Evolutionary conservation across 2,329 filamentous ascomycete genomes (phyloP), one percentile per base, ranked within the genome.

Genomic region (Pseudogymnoascus sp.): DNA sequence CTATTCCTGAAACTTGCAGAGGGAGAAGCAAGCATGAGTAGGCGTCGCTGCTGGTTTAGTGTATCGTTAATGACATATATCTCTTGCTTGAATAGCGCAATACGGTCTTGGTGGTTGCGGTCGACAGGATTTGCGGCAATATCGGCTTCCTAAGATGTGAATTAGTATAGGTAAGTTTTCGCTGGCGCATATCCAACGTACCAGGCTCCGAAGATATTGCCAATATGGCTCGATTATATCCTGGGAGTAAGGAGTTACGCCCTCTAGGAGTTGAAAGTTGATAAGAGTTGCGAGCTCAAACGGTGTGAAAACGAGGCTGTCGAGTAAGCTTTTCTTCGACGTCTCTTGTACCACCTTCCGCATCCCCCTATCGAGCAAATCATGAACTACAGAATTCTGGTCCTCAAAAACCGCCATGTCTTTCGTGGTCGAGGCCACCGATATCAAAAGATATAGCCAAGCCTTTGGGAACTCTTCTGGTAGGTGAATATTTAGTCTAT

Each of bases 401-500:
- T 45, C 52, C 5, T 65, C 63, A 37, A 61, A 65, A 4, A 65
- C 28, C 4, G 12, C 31, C 58, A 67, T 68, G 12, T 68, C 65
- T 40, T 65, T 62, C 14, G 28, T 14, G 16, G 28, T 28, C 14
- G 62, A 65, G 21, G 60, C 62, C 3, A 69, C 40, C 23, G 63
- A 60, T 64, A 69, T 63, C 8, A 69, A 52, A 23, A 68, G 35
- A 61, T 68, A 66, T 2, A 69, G 59, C 67, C 67, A 69, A 6
- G 67, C 68, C 40, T 55, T 67, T 8, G 64, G 41, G 9, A 69
- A 55, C 28, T 67, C 65, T 3, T 66, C 65, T 7, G 68, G 64
- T 14, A 69, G 52, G 6, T 37, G 16, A 16, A 68, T 65, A 5
- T 61, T 43, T 5, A 62, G n/a, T 14, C 63, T 60, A 6, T 65